Percentiles rank a stretch among this genome's conserved stretches.
These are phyloP conservation scores for Thuidium tamariscinum DNA, from an alignment of 225 moss, liverwort and hornwort species.

Conservation along the genomic window DNA sequence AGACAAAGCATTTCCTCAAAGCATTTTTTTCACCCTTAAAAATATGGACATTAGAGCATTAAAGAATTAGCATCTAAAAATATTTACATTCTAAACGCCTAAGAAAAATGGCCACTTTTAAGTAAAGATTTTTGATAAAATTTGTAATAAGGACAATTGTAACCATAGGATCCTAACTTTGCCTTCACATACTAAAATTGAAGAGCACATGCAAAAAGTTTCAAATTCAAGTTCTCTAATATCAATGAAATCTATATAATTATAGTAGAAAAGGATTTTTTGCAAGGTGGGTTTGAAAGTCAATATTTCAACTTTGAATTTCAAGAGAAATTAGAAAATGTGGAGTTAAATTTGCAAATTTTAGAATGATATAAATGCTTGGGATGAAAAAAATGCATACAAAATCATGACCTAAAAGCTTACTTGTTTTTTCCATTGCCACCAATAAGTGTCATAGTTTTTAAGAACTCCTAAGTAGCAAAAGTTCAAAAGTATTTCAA, in stretches of 20 bases:
- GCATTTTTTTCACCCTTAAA: fast-evolving
- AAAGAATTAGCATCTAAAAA: fast-evolving
- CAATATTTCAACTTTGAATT: not conserved
- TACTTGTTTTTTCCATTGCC: too few species aligned
- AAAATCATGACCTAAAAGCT: not conserved
- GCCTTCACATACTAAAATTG: too few species aligned
- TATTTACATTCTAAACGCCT: fast-evolving
- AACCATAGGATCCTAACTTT: fast-evolving
- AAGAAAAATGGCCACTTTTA: fast-evolving
- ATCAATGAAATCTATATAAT: not conserved
- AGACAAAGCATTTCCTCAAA: not conserved
- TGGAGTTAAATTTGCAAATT: not conserved
- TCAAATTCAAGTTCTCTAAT: not conserved
- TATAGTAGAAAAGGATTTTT: too few species aligned
- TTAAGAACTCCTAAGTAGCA: not conserved
- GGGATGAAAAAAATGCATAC: too few species aligned
- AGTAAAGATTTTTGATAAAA: too few species aligned
- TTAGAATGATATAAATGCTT: not conserved
- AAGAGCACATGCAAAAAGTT: fast-evolving
- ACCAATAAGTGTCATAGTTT: fast-evolving
- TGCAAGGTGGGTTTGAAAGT: fast-evolving
- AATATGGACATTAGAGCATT: fast-evolving
- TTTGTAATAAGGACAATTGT: fast-evolving
- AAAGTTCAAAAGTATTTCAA: not conserved
- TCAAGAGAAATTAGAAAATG: not conserved